A percentile compares a stretch with the other conserved stretches of the same genome.
Evolutionary conservation across 1,139 yeast species (phyloP).

Genomic region (Eremothecium coryli): DNA sequence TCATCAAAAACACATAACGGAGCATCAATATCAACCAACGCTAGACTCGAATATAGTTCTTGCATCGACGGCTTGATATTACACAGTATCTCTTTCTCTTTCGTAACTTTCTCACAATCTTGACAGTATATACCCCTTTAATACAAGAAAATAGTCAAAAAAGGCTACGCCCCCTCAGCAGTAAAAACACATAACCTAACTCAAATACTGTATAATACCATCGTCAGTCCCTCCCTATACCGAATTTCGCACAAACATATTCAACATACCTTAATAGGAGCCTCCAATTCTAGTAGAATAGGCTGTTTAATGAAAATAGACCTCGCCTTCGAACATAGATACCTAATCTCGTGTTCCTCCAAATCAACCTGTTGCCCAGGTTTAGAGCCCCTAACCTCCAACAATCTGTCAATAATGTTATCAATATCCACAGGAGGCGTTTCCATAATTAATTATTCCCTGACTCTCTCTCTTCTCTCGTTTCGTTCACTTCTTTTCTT

Average conservation of each 20-base stretch:
- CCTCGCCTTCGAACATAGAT: slow-evolving; percentile 92
- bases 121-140: background rate
- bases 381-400: slow-evolving; percentile 95
- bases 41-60: background rate
- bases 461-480: background rate
- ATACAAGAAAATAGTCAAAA: background rate
- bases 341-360: slow-evolving; percentile 89
- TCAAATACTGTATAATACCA: background rate
- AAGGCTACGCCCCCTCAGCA: background rate
- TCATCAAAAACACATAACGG: background rate
- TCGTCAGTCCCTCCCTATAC: background rate
- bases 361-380: slow-evolving; percentile 96
- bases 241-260: background rate
- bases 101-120: background rate
- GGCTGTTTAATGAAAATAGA: slow-evolving; percentile 98
- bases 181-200: background rate
- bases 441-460: slow-evolving; percentile 23
- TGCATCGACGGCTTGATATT: background rate
- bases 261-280: slow-evolving; percentile 75
- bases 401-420: slow-evolving; percentile 89
- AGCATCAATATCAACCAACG: background rate
- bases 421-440: slow-evolving; percentile 90
- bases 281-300: slow-evolving; percentile 85
- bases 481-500: background rate
- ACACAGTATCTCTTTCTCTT: background rate